Evolutionary conservation across 108 stramenopile genomes (phyloP).

Genomic region (Halocafeteria seosinensis): DNA sequence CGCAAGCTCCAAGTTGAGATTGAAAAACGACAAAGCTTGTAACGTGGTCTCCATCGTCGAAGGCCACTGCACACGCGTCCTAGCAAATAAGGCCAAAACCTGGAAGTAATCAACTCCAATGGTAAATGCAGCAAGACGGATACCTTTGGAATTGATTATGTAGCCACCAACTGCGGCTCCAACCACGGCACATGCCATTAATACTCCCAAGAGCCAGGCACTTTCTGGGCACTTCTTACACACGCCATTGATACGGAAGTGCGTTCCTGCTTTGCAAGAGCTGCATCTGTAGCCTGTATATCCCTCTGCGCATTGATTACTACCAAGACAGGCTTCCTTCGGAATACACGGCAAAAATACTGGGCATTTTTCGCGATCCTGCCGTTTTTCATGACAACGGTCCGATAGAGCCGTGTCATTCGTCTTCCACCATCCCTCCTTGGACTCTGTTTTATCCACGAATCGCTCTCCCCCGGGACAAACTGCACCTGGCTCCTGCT

Average conservation of each 20-base stretch:
- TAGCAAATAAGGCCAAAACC: slow-evolving; percentile 15
- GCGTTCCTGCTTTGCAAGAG: background rate
- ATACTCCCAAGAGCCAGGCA: slow-evolving; percentile 8
- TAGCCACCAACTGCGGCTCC: background rate
- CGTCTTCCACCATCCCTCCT: too few species aligned
- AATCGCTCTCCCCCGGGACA: too few species aligned
- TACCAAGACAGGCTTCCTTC: slow-evolving; percentile 5
- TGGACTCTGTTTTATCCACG: too few species aligned
- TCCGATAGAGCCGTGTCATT: too few species aligned
- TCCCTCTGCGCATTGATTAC: slow-evolving; percentile 12
- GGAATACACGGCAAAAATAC: slow-evolving; percentile 11
- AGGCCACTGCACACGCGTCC: slow-evolving; percentile 13
- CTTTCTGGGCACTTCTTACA: slow-evolving; percentile 16
- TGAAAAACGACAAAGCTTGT: background rate
- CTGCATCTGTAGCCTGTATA: slow-evolving; percentile 9
- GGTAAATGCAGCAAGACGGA: slow-evolving; percentile 5
- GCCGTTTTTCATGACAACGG: too few species aligned
- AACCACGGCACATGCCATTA: background rate
- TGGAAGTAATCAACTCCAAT: slow-evolving; percentile 20
- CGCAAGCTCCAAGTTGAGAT: background rate
- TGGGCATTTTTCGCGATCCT: slow-evolving; percentile 10
- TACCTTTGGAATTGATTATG: slow-evolving; percentile 4
- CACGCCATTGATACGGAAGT: slow-evolving; percentile 7
- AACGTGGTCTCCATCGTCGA: background rate
- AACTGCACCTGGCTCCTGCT: too few species aligned